phyloP scores from a whole-genome alignment of 495 filamentous ascomycete genomes.

The Hyaloscypha bicolor region DNA sequence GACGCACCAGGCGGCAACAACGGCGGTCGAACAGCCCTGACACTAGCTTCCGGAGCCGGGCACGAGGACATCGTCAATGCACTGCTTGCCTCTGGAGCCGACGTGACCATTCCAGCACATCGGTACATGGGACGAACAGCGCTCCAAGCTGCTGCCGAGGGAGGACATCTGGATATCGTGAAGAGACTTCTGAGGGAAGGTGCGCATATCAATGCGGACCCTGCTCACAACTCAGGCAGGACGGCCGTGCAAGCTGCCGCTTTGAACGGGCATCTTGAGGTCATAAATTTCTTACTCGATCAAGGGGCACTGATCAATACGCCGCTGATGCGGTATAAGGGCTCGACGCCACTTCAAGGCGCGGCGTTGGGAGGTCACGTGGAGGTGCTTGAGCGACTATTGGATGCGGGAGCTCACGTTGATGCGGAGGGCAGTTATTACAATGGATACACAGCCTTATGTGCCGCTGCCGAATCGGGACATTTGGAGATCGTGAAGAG shows the following conservation, averaged over 20 bases:
- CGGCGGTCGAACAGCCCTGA: slow-evolving; percentile 31
- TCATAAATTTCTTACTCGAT: slow-evolving; percentile 27
- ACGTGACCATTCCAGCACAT: slow-evolving; percentile 30
- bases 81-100: slow-evolving; percentile 34
- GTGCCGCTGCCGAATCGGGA: slow-evolving; percentile 24
- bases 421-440: slow-evolving; percentile 11
- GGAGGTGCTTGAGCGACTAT: slow-evolving; percentile 22
- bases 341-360: slow-evolving; percentile 25
- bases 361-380: slow-evolving; percentile 25
- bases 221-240: background rate
- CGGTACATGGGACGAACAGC: slow-evolving; percentile 22
- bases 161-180: slow-evolving; percentile 26
- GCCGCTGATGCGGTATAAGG: slow-evolving; percentile 18
- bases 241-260: slow-evolving; percentile 29
- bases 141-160: slow-evolving; percentile 27
- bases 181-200: slow-evolving; percentile 22
- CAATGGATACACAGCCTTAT: slow-evolving; percentile 19
- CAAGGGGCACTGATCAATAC: slow-evolving; percentile 22
- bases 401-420: slow-evolving; percentile 23
- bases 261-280: slow-evolving; percentile 18
- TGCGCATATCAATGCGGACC: slow-evolving; percentile 15
- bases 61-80: slow-evolving; percentile 24
- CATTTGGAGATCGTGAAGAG: slow-evolving; percentile 26
- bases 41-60: slow-evolving; percentile 31
- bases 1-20: slow-evolving; percentile 25